These are phyloP conservation scores for Exophiala mesophila DNA, from an alignment of 2,329 filamentous ascomycete species.

Conservation along the genomic window DNA sequence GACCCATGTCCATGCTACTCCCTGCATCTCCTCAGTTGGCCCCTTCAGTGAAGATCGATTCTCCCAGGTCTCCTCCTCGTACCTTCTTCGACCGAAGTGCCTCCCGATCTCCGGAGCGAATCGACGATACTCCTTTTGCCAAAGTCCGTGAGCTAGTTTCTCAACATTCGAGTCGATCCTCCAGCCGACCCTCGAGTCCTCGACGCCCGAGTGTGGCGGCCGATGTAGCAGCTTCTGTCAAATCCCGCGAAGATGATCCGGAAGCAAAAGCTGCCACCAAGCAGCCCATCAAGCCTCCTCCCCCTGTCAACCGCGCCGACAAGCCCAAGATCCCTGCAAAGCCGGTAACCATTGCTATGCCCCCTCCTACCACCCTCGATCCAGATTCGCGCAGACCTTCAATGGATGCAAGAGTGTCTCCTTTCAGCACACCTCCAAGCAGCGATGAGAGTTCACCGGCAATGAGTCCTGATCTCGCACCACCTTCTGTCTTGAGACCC, in stretches of 20 bases:
- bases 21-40: slow-evolving; percentile 39
- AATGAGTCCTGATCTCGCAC: slow-evolving; percentile 10
- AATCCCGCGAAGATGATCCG: background rate
- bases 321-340: slow-evolving; percentile 65
- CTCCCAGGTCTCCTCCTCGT: slow-evolving; percentile 40
- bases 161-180: slow-evolving; percentile 23
- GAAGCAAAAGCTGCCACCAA: slow-evolving; percentile 3
- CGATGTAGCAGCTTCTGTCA: background rate
- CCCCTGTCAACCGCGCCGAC: slow-evolving; percentile 73
- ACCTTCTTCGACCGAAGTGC: slow-evolving; percentile 25
- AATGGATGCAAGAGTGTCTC: slow-evolving; percentile 57
- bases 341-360: slow-evolving; percentile 27
- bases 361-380: slow-evolving; percentile 20
- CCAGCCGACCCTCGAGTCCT: slow-evolving; percentile 25
- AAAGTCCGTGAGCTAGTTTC: slow-evolving; percentile 24
- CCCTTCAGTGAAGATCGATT: slow-evolving; percentile 41
- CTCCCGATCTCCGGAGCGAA: slow-evolving; percentile 25
- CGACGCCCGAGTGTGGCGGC: slow-evolving; percentile 14
- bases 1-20: slow-evolving; percentile 42
- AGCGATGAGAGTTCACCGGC: slow-evolving; percentile 57
- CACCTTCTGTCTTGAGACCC: background rate
- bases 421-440: slow-evolving; percentile 80
- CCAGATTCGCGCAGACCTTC: slow-evolving; percentile 31
- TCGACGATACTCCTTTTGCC: slow-evolving; percentile 20
- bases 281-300: slow-evolving; percentile 49